phyloP scores from a whole-genome alignment of 305 asterid genomes.

The Ilex paraguariensis region DNA sequence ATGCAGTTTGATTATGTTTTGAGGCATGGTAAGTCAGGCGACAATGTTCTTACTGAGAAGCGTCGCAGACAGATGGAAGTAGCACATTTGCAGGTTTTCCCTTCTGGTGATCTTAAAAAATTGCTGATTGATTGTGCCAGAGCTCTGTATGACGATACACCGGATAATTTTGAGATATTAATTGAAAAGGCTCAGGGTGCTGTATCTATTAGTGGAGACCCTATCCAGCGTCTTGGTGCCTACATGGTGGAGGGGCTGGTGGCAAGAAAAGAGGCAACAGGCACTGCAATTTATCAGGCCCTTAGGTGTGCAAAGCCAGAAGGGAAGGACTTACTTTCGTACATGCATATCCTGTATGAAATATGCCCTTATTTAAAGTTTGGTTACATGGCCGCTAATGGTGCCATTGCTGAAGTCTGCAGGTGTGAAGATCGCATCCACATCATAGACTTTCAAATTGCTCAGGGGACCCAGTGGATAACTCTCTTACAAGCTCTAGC shows the following conservation, averaged over 20 bases:
- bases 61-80: conserved; percentile 29
- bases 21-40: conserved; percentile 19
- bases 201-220: conserved; percentile 73
- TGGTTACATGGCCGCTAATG: conserved; percentile 88
- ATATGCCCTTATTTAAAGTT: conserved; percentile 77
- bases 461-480: conserved; percentile 87
- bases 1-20: conserved; percentile 25
- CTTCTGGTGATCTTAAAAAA: conserved; percentile 46
- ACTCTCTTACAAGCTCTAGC: conserved; percentile 87
- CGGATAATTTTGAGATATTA: conserved; percentile 38
- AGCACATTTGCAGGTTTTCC: conserved; percentile 27
- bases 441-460: conserved; percentile 75
- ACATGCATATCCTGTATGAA: conserved; percentile 76
- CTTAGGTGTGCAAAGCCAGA: conserved; percentile 64
- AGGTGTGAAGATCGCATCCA: conserved; percentile 68
- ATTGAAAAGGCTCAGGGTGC: conserved; percentile 42
- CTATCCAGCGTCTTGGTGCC: conserved; percentile 85
- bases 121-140: conserved; percentile 59
- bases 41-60: conserved; percentile 23
- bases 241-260: conserved; percentile 76
- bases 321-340: conserved; percentile 58
- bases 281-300: conserved; percentile 64
- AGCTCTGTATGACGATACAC: conserved; percentile 48
- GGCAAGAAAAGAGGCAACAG: conserved; percentile 72
- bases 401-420: conserved; percentile 83